A percentile compares a stretch with the other conserved stretches of the same genome.
phyloP scores from a whole-genome alignment of 2,329 filamentous ascomycete species.

The Ophiostoma sp. region DNA sequence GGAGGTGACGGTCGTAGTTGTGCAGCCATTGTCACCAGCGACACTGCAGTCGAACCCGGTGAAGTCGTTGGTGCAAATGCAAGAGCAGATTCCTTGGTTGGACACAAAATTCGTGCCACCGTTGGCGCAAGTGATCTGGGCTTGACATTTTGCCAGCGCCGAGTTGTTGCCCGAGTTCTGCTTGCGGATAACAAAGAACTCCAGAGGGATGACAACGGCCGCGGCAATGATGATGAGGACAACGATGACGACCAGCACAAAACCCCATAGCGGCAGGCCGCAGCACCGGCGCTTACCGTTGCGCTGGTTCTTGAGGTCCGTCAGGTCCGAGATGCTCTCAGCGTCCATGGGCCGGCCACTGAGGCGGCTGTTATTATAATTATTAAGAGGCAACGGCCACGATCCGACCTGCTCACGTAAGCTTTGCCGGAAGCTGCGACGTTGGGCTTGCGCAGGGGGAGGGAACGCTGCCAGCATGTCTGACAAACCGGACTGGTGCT shows the following conservation, averaged over 20 bases:
- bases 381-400: constrained; percentile 50
- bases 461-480: constrained; percentile 68
- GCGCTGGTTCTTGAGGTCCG: constrained; percentile 35
- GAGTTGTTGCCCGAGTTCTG: constrained; percentile 38
- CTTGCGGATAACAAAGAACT: constrained; percentile 63
- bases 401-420: constrained; percentile 50
- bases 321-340: constrained; percentile 24
- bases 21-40: constrained; percentile 52
- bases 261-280: constrained; percentile 78
- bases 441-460: constrained; percentile 55
- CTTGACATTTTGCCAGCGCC: constrained; percentile 56
- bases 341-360: constrained; percentile 28
- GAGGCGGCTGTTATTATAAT: constrained; percentile 31
- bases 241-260: constrained; percentile 65
- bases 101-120: constrained; percentile 72
- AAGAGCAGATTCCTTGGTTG: constrained; percentile 69
- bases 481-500: constrained; percentile 56
- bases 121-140: constrained; percentile 68
- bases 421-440: constrained; percentile 47
- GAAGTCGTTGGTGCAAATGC: constrained; percentile 87
- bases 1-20: constrained; percentile 48
- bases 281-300: constrained; percentile 66
- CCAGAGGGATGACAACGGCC: constrained; percentile 76
- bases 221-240: constrained; percentile 73
- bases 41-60: constrained; percentile 59